Evolutionary conservation across 2,329 filamentous ascomycete species (phyloP).

Genomic region (Diaporthe citriasiana): DNA sequence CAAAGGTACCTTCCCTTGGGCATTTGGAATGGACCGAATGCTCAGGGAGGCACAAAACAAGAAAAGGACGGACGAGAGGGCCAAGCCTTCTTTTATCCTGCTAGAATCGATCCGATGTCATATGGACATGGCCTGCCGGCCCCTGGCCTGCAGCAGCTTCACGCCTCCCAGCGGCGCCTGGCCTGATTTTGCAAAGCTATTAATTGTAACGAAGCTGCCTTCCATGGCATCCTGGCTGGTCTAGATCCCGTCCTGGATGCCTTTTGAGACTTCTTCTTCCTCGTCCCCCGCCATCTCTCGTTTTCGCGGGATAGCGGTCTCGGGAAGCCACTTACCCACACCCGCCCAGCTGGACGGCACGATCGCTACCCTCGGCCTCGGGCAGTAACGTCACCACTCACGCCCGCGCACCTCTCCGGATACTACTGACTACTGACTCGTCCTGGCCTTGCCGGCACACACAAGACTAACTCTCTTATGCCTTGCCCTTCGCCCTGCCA

Average conservation of each 20-base stretch:
- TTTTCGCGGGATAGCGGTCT: slow-evolving; percentile 3
- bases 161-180: slow-evolving; percentile 12
- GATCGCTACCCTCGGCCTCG: slow-evolving; percentile 16
- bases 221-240: slow-evolving; percentile 11
- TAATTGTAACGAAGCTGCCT: slow-evolving; percentile 22
- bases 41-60: slow-evolving; percentile 16
- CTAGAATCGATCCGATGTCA: slow-evolving; percentile 32
- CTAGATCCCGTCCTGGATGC: slow-evolving; percentile 20
- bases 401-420: slow-evolving; percentile 18
- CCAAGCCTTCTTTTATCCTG: slow-evolving; percentile 31
- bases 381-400: slow-evolving; percentile 30
- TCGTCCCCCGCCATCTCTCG: not conserved
- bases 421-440: not conserved
- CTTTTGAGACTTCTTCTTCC: not conserved
- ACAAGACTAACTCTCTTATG: slow-evolving; percentile 6
- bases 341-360: slow-evolving; percentile 26
- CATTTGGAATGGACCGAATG: slow-evolving; percentile 20
- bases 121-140: slow-evolving; percentile 16
- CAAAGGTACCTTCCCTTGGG: not conserved
- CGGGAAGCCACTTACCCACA: slow-evolving; percentile 15
- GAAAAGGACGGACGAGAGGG: not conserved
- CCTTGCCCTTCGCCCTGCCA: slow-evolving; percentile 9
- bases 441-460: not conserved
- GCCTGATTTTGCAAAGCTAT: slow-evolving; percentile 13
- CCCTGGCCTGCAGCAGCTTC: slow-evolving; percentile 25